phyloP scores from a whole-genome alignment of 371 early-diverging fungal genomes.

The Mortierella sp. region DNA sequence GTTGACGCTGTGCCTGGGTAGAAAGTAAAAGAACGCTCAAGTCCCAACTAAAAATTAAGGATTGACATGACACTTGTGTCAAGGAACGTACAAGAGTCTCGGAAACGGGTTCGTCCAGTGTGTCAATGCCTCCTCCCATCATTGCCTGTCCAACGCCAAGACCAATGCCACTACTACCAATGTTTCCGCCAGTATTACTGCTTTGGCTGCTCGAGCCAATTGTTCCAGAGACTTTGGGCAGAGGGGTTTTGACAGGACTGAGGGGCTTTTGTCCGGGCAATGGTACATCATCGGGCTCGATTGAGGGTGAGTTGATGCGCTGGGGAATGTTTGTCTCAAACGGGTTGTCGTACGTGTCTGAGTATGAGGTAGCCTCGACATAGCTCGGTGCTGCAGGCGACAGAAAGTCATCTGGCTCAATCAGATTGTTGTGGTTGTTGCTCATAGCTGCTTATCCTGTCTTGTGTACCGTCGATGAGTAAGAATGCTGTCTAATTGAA shows the following conservation, averaged over 20 bases:
- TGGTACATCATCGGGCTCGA: conserved; percentile 57
- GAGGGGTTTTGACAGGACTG: conserved; percentile 35
- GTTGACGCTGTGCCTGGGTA: background rate
- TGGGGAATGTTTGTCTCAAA: conserved; percentile 57
- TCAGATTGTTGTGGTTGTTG: conserved; percentile 31
- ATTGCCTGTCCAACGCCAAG: conserved; percentile 56
- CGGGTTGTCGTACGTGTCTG: conserved; percentile 57
- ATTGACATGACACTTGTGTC: background rate
- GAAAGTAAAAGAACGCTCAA: background rate
- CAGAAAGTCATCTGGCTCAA: conserved; percentile 57
- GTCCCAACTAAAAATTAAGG: background rate
- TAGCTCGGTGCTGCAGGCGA: conserved; percentile 55
- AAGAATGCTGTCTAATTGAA: background rate
- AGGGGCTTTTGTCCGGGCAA: conserved; percentile 54
- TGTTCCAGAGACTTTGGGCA: conserved; percentile 54
- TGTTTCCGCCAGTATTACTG: conserved; percentile 30
- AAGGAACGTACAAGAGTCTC: conserved; percentile 77
- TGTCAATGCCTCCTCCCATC: conserved; percentile 66
- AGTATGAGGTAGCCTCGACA: conserved; percentile 47
- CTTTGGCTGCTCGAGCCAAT: conserved; percentile 44
- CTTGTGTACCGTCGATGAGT: background rate
- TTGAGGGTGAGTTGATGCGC: conserved; percentile 50
- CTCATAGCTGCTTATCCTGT: background rate
- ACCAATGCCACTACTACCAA: conserved; percentile 22
- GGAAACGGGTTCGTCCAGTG: conserved; percentile 94